A percentile compares a stretch with the other conserved stretches of the same genome.
phyloP scores from a whole-genome alignment of 1,139 yeast species.

The Sugiyamaella neomexicana region DNA sequence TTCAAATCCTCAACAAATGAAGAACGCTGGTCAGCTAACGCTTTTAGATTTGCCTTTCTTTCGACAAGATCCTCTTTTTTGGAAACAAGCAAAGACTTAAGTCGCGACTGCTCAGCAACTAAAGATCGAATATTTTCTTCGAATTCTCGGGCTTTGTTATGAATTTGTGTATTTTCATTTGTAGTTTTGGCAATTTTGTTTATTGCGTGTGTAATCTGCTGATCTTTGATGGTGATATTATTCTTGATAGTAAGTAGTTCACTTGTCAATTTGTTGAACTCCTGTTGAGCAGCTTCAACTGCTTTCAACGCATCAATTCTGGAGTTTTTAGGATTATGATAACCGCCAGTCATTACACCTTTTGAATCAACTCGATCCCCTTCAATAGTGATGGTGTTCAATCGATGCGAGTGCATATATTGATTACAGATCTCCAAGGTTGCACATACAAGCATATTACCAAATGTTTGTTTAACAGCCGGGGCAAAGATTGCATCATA shows the following conservation, averaged over 20 bases:
- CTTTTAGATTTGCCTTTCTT: conserved; percentile 37
- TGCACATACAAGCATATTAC: conserved; percentile 73
- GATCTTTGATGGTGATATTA: conserved; percentile 45
- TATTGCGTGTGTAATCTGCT: conserved; percentile 47
- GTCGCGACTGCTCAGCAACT: conserved; percentile 26
- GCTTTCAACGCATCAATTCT: conserved; percentile 68
- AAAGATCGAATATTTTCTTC: conserved; percentile 18
- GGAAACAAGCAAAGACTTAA: conserved; percentile 27
- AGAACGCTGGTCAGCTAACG: conserved; percentile 31
- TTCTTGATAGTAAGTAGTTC: conserved; percentile 44
- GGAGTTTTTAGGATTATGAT: conserved; percentile 64
- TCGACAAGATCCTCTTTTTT: conserved; percentile 34
- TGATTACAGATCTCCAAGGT: conserved; percentile 69
- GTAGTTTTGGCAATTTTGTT: conserved; percentile 48
- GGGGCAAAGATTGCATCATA: conserved; percentile 51
- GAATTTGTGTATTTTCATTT: conserved; percentile 34
- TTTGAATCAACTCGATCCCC: conserved; percentile 85
- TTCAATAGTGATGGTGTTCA: conserved; percentile 82
- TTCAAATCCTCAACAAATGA: conserved; percentile 54
- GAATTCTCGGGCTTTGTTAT: conserved; percentile 21
- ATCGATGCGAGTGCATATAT: conserved; percentile 58
- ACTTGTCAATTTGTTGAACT: conserved; percentile 45
- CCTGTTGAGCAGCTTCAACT: conserved; percentile 54
- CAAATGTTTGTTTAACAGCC: conserved; percentile 79
- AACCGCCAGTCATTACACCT: conserved; percentile 92